Base-by-base conservation (phyloP, 306 rosid species). In the Biancaea sappan region DNA sequence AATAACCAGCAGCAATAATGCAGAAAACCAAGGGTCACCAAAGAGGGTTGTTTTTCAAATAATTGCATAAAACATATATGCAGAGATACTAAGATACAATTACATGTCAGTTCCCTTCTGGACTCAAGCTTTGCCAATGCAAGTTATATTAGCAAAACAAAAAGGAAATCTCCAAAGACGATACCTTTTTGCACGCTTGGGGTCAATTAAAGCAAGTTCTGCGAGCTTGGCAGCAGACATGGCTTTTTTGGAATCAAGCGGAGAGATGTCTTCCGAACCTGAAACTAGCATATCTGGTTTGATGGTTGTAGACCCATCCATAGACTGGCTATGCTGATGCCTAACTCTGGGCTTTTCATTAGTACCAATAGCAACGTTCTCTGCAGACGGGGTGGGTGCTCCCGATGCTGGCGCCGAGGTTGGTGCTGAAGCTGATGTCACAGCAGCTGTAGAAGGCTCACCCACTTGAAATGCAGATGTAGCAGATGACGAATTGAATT, bases 271-370 rank as follows among this genome's bases (percentile, higher is more conserved):
- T 4, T 91, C 98, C 9, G 93, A 85, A 60, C 90, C 89, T 0
- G 95, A 86, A 70, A 84, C 89, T 76, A 93, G 87, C 92, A 89
- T 80, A 82, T 89, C 96, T 3, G 96, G 88, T 67, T 86, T 88
- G 79, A 91, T 93, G 59, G 83, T 87, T 34, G 96, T 82, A 11
- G 97, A 91, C 48, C 97, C 98, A 79, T 94, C 98, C 98, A 94
- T 91, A 67, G 98, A 94, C 75, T 89, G 98, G 85, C 97, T 91
- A 63, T 94, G 98, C 78, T 93, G 98, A 83, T 93, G 98, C 79
- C 98, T 86, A 59, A 87, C 85, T 88, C 97, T 89, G 35, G 89
- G 98, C 77, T 93, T 84, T 71, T 86, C 98, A 80, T 74, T 78
- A 46, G 74, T 65, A 74, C 84, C 88, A 16, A 69, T 22, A 44